Base-by-base conservation (phyloP, 2,329 filamentous ascomycete species). In the Berkeleyomyces basicola region DNA sequence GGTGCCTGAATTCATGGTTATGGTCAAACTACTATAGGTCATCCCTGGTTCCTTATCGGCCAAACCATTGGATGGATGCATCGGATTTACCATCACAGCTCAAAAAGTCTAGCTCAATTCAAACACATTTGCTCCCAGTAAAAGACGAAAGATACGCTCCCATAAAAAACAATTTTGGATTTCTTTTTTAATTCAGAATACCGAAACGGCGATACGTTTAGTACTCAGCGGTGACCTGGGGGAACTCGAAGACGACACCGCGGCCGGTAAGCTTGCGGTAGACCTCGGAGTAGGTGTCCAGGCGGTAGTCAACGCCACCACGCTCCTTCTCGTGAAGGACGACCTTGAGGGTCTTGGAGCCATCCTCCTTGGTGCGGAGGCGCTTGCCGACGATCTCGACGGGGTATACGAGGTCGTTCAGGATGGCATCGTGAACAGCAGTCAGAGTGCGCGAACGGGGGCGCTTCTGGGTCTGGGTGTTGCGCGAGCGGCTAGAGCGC, bases 351-450 rank as follows among this genome's bases (percentile, higher is more conserved):
- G 90, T 80, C 88, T 97, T 97, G 86, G 83, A 86, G 78, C 90
- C 90, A 79, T 99, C 93, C 84, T 97, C 92, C 82, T 95, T 92
- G 82, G 93, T 97, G 79, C 93, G 88, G 77, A 91, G 80, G 75
- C 93, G 90, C 90, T 97, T 97, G 81, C 93, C 93, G 72, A 99
- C 93, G 71, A 99, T 99, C 88, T 99, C 93, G 74, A 99, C 93
- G 74, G 93, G 93, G 88, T 88, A 99, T 82, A 96, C 93, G 75
- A 99, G 89, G 79, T 99, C 93, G 75, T 83, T 82, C 70, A 99
- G 89, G 82, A 99, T 96, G 73, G 91, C 87, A 75, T 99, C 93
- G 86, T 99, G 93, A 74, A 99, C 93, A 69, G 93, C 91, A 68
- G 93, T 97, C 75, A 99, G 88, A 70, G 93, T 99, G 78, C 93